Conservation (phyloP, 2,329 filamentous ascomycete genomes). For the Fusarium dimerum region DNA sequence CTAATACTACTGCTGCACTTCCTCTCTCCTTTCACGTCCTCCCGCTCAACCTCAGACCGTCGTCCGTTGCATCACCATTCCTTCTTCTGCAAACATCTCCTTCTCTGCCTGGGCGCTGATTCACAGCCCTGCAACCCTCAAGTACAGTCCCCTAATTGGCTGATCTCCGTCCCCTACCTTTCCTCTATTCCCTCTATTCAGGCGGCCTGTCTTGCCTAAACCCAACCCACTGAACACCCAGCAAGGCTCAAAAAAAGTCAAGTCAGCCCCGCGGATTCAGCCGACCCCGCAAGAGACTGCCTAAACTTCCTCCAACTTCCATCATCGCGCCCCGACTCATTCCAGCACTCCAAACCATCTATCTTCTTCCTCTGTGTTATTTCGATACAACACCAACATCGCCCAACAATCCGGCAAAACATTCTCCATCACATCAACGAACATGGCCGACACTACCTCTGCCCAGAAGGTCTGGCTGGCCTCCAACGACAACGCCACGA, state of each 20-base stretch:
- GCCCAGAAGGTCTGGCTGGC: conserved; percentile 48
- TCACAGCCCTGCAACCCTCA: no score
- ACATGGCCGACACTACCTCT: conserved; percentile 38
- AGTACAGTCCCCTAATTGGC: no score
- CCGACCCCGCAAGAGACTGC: conserved; percentile 29
- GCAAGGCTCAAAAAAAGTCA: conserved; percentile 6
- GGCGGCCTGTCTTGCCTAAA: no score
- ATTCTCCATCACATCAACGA: conserved; percentile 12
- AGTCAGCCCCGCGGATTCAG: conserved; percentile 18
- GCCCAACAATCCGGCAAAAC: conserved; percentile 2
- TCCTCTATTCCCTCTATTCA: no score
- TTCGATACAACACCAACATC: conserved; percentile 8
- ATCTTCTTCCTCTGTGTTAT: conserved; percentile 1
- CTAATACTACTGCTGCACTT: no score
- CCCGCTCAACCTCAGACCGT: no score
- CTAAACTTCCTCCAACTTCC: conserved; percentile 25
- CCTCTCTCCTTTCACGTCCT: no score
- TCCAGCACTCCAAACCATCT: conserved; percentile 8
- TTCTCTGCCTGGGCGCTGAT: no score
- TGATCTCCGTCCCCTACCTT: no score
- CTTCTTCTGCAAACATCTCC: no score
- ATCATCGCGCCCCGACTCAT: conserved; percentile 16
- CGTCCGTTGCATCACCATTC: no score
- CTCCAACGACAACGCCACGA: conserved; percentile 52
- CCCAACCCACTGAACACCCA: no score